Conservation (phyloP, 2,329 filamentous ascomycete genomes). For the Colletotrichum paranaense region DNA sequence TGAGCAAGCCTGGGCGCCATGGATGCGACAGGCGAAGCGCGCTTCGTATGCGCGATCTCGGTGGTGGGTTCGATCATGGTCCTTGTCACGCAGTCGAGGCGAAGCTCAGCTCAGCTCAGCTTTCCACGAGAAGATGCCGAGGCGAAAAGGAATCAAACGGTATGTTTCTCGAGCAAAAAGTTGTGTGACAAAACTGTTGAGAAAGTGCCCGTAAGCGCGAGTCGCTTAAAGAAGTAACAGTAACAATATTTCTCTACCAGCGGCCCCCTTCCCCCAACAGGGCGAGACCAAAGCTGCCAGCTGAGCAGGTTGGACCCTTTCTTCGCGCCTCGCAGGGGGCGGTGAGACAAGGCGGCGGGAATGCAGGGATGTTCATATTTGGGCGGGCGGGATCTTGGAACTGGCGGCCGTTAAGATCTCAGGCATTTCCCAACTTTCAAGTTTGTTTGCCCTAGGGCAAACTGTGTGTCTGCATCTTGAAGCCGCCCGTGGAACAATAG, state of each 20-base stretch:
- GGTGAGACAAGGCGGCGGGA: neutral
- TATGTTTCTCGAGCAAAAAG: neutral
- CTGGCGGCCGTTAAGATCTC: neutral
- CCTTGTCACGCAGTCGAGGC: neutral
- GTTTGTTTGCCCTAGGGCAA: neutral
- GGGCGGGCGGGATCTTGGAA: neutral
- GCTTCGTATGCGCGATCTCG: neutral
- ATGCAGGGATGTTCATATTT: neutral
- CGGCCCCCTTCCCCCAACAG: neutral
- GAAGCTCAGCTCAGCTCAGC: neutral
- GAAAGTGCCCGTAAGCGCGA: neutral
- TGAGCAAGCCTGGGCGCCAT: neutral
- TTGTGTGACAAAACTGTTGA: neutral
- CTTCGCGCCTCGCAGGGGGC: neutral
- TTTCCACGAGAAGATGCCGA: neutral
- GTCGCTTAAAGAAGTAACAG: neutral
- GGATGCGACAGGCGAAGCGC: neutral
- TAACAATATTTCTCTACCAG: neutral
- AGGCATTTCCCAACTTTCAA: neutral
- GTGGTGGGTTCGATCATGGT: neutral
- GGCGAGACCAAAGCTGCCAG: neutral
- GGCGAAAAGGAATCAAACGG: neutral
- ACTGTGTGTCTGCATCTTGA: neutral
- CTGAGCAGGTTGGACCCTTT: conserved; percentile 1
- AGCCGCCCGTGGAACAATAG: neutral